Conservation (phyloP, 305 asterid genomes). For the Solanum hybrid region DNA sequence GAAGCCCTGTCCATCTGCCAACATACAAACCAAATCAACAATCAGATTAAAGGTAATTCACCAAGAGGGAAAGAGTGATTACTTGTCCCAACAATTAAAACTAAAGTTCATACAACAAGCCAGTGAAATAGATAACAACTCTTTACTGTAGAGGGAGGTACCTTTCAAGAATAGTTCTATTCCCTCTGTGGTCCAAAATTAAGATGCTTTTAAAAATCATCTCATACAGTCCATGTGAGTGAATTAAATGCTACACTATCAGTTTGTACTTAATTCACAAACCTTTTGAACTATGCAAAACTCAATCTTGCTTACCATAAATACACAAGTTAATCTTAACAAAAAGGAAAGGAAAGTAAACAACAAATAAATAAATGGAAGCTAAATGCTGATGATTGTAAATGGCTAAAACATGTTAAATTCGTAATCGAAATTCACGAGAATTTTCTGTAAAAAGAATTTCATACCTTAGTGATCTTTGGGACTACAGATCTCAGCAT, state of each 20-base stretch:
- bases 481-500: conserved; percentile 92
- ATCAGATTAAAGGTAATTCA: neutral
- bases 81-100: neutral
- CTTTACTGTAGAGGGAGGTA: conserved; percentile 8
- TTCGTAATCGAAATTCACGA: conserved; percentile 28
- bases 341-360: neutral
- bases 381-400: neutral
- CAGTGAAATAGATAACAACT: conserved; percentile 25
- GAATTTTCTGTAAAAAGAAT: conserved; percentile 11
- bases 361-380: neutral
- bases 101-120: neutral
- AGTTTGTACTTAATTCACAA: conserved; percentile 32
- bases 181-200: conserved; percentile 45
- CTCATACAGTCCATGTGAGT: conserved; percentile 83
- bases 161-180: conserved; percentile 26
- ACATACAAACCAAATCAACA: neutral
- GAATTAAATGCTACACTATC: conserved; percentile 54
- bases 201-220: conserved; percentile 34
- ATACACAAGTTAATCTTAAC: conserved; percentile 15
- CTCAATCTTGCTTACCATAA: conserved; percentile 20
- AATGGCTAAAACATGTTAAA: conserved; percentile 31
- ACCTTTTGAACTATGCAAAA: conserved; percentile 36
- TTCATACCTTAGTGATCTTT: conserved; percentile 85
- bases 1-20: conserved; percentile 85
- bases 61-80: neutral